These are phyloP conservation scores for Fusarium sp. DNA, from an alignment of 2,329 filamentous ascomycete species.

Conservation along the genomic window DNA sequence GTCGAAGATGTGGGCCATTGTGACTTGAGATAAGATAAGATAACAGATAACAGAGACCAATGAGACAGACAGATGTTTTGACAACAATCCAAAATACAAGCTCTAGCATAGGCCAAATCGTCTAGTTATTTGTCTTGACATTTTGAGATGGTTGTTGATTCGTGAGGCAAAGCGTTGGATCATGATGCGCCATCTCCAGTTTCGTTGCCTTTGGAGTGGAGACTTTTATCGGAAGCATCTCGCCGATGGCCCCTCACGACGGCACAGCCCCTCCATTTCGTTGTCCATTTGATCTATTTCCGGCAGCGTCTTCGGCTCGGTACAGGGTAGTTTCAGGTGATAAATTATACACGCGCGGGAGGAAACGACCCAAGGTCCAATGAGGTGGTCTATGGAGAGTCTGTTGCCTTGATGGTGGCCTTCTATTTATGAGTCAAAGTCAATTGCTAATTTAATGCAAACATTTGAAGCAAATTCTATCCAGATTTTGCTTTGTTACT, in stretches of 20 bases:
- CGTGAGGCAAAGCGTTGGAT: too few relatives aligned
- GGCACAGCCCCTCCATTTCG: not conserved
- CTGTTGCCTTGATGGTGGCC: not conserved
- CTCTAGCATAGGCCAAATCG: not conserved
- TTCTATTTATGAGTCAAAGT: not conserved
- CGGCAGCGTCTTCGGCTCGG: not conserved
- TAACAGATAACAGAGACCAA: not conserved
- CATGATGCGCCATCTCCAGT: not conserved
- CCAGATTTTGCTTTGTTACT: rapidly evolving
- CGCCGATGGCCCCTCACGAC: not conserved
- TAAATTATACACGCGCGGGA: too few relatives aligned
- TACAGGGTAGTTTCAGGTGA: not conserved
- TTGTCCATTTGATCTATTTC: not conserved
- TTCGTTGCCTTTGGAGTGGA: not conserved
- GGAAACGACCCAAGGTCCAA: not conserved
- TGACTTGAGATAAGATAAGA: not conserved
- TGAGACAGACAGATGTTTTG: too few relatives aligned
- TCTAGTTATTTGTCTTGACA: not conserved
- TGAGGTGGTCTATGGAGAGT: not conserved
- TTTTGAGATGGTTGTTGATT: rapidly evolving
- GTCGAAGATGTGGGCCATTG: not conserved
- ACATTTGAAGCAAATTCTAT: not conserved
- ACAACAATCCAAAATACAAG: not conserved
- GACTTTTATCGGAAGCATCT: not conserved
- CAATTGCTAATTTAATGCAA: not conserved